Evolutionary conservation across 179 eudicot genomes (phyloP), one percentile per base, ranked within the genome.

Genomic region (Amaranthus tricolor): DNA sequence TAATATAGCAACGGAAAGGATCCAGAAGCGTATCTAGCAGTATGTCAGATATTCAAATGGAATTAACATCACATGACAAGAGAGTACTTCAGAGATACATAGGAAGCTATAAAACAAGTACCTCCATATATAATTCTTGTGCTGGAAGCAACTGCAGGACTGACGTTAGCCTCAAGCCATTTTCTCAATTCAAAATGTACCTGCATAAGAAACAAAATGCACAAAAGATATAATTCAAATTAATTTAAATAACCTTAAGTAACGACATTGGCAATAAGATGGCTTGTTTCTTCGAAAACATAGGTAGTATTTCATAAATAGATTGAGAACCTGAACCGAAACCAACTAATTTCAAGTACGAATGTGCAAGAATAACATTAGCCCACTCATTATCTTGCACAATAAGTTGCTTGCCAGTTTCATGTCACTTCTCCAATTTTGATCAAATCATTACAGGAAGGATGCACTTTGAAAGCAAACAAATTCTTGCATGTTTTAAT

Each of bases 51-150:
- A 17, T 56, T n/a, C 63, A 44, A 11, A 66, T 57, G 45, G 59
- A 54, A 8, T 40, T 40, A 31, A 31, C 62, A 20, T 13, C 40
- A 31, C 40, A 31, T 7, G 69, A 65, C 19, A n/a, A 48, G 44
- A 54, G 43, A 15, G 11, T 11, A 61, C 59, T 24, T 15, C 21
- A 73, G 21, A 56, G 9, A 56, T 53, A 15, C 21, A 54, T 21
- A 1, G 40, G 40, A 31, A 66, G 57, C 24, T 43, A 47, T 48
- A 78, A 31, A 31, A 31, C 40, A 31, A 20, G 58, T 86, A 91
- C 97, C 98, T 94, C 97, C 98, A 77, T 94, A 94, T 64, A 94
- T 91, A 67, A 91, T 94, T 80, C 97, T 86, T 60, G 90, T 89
- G 70, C 84, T 84, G 20, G 85, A 86, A 74, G 96, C 98, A 78